A percentile compares a stretch with the other conserved stretches of the same genome.
Conservation (phyloP, 768 basidiomycete species). For the Tulasnella sp. region DNA sequence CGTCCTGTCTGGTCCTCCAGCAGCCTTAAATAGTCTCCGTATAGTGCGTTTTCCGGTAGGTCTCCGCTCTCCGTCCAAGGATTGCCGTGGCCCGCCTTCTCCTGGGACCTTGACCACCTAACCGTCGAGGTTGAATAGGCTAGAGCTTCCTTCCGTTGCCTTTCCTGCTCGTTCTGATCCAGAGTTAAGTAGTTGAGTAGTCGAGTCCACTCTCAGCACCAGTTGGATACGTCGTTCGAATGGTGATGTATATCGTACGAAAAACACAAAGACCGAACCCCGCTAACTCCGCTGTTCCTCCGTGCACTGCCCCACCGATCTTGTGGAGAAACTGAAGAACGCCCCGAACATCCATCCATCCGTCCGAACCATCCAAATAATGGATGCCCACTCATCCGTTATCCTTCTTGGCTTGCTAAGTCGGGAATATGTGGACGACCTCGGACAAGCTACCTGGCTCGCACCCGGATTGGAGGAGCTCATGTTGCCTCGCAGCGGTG, state of each 20-base stretch:
- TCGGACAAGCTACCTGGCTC: too few species aligned
- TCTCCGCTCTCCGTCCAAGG: not conserved
- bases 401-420: too few species aligned
- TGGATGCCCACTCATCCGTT: too few species aligned
- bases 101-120: not conserved
- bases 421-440: too few species aligned
- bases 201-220: constrained; percentile 7
- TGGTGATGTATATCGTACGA: not conserved
- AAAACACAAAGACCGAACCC: not conserved
- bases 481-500: too few species aligned
- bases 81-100: not conserved
- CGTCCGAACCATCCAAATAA: too few species aligned
- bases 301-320: not conserved
- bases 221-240: not conserved
- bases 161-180: not conserved
- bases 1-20: not conserved
- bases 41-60: not conserved
- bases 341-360: too few species aligned
- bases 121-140: not conserved
- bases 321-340: too few species aligned
- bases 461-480: too few species aligned
- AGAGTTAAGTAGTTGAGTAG: constrained; percentile 5
- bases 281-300: not conserved
- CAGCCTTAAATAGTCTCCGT: not conserved
- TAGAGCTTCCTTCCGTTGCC: not conserved